Percentiles rank a stretch among this genome's conserved stretches.
Conservation (phyloP, 1,284 basidiomycete genomes). For the Coniophora puteana region DNA sequence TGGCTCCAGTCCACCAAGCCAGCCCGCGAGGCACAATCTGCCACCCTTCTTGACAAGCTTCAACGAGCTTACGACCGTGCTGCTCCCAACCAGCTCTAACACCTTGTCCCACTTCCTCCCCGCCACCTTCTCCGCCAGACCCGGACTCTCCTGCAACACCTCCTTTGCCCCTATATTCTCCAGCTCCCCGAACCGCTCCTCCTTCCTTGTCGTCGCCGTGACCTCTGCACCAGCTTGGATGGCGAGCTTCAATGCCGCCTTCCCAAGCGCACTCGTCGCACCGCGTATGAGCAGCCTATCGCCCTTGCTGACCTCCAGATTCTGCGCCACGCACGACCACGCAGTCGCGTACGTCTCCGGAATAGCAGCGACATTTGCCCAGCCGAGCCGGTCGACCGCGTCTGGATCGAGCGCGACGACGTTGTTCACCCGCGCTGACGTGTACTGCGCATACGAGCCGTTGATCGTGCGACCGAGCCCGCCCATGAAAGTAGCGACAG, state of each 20-base stretch:
- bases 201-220: conserved; percentile 9
- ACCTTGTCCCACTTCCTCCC: conserved; percentile 5
- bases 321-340: conserved; percentile 13
- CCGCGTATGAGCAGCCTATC: conserved; percentile 13
- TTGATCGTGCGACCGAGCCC: not conserved
- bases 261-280: conserved; percentile 13
- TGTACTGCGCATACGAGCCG: not conserved
- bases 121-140: not conserved
- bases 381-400: not conserved
- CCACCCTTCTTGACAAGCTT: no score
- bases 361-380: not conserved
- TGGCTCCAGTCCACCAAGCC: conserved; percentile 14
- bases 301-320: conserved; percentile 10
- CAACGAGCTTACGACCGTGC: no score
- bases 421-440: not conserved
- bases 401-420: not conserved
- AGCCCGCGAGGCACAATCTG: conserved; percentile 15
- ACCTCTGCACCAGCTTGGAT: conserved; percentile 10
- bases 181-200: conserved; percentile 6
- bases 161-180: conserved; percentile 8
- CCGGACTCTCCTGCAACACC: conserved; percentile 9
- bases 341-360: conserved; percentile 16
- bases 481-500: not conserved
- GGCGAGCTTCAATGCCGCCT: conserved; percentile 12
- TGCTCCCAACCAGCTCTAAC: no score